Conservation (phyloP, 2,329 filamentous ascomycete genomes). For the Curvularia spicifera region DNA sequence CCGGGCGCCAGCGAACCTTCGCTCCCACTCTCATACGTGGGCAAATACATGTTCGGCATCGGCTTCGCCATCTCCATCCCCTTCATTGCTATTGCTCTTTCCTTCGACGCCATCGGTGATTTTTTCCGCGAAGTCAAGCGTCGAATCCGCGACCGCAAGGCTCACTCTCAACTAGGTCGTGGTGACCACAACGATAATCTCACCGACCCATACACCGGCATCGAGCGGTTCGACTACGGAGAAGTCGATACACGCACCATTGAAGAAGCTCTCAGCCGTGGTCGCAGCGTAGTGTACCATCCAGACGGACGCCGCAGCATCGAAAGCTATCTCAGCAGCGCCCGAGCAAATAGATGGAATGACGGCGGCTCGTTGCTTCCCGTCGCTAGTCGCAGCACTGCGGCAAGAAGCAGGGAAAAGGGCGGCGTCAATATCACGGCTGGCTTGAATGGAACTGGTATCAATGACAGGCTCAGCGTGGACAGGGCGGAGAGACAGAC, state of each 20-base stretch:
- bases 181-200: not conserved
- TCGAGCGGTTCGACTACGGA: constrained; percentile 22
- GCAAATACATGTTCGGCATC: constrained; percentile 63
- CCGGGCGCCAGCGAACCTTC: constrained; percentile 37
- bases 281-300: constrained; percentile 31
- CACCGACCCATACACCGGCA: constrained; percentile 2
- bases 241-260: constrained; percentile 36
- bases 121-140: constrained; percentile 38
- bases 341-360: constrained; percentile 15
- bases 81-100: constrained; percentile 55
- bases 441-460: constrained; percentile 17
- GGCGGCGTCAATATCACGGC: constrained; percentile 17
- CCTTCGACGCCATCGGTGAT: constrained; percentile 51
- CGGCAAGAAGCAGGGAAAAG: constrained; percentile 26
- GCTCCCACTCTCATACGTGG: constrained; percentile 59
- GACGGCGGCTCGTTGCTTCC: constrained; percentile 30
- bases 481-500: constrained; percentile 28
- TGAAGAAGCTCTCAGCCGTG: constrained; percentile 38
- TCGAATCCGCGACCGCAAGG: constrained; percentile 22
- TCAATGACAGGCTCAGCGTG: constrained; percentile 26
- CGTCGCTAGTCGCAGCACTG: constrained; percentile 45
- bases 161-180: not conserved
- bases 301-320: constrained; percentile 33
- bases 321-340: constrained; percentile 38
- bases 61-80: constrained; percentile 62